Evolutionary conservation across 768 basidiomycete species (phyloP).

Genomic region (Amanita fuliginea): DNA sequence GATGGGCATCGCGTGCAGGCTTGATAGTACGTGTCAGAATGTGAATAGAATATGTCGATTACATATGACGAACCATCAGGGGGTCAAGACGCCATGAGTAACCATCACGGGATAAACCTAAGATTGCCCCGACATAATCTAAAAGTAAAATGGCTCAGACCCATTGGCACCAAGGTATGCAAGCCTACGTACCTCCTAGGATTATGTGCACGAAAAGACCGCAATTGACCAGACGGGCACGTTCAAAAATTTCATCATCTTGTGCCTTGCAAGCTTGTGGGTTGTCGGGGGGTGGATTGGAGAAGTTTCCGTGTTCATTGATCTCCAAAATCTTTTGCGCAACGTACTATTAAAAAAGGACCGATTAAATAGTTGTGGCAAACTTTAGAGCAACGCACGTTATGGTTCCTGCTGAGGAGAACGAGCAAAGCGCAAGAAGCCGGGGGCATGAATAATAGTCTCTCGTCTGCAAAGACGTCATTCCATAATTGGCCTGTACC

Average conservation of each 20-base stretch:
- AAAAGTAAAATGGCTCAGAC: not conserved
- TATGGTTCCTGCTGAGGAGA: conserved; percentile 64
- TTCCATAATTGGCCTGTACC: conserved; percentile 58
- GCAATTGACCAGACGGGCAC: conserved; percentile 63
- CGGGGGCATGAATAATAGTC: conserved; percentile 66
- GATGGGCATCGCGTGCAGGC: conserved; percentile 38
- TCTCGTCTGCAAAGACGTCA: conserved; percentile 59
- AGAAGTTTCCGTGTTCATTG: conserved; percentile 50
- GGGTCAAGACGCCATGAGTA: conserved; percentile 60
- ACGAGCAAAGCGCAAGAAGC: conserved; percentile 56
- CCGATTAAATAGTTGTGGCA: not conserved
- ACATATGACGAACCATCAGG: conserved; percentile 31
- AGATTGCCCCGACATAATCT: conserved; percentile 70
- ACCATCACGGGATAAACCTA: conserved; percentile 58
- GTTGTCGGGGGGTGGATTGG: conserved; percentile 13
- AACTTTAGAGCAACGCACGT: conserved; percentile 28
- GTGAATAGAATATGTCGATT: not conserved
- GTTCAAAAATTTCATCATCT: conserved; percentile 72
- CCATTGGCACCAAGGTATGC: not conserved
- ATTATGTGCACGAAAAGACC: conserved; percentile 64
- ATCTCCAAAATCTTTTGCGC: conserved; percentile 56
- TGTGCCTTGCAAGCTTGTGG: conserved; percentile 28
- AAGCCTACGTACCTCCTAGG: conserved; percentile 30
- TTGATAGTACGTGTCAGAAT: conserved; percentile 14
- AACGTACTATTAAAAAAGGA: conserved; percentile 37